Percentiles rank a stretch among this genome's conserved stretches.
Evolutionary conservation across 768 basidiomycete genomes (phyloP).

Genomic region (Suillus americanus): DNA sequence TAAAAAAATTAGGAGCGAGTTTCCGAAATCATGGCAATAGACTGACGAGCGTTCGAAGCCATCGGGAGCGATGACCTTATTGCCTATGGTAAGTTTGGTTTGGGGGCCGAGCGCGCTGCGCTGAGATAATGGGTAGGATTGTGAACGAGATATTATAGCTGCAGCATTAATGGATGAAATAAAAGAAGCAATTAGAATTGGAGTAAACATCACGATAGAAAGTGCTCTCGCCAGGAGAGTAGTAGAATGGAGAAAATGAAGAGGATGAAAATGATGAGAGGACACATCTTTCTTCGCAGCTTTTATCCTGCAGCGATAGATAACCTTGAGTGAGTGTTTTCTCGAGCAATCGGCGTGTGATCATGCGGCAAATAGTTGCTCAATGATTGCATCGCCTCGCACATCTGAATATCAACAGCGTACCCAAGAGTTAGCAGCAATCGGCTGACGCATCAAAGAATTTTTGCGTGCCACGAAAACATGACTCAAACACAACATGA

Average conservation of each 20-base stretch:
- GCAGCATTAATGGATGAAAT: too few relatives aligned
- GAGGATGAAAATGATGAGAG: neutral
- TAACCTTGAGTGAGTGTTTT: neutral
- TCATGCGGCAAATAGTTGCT: neutral
- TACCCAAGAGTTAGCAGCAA: neutral
- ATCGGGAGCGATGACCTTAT: constrained; percentile 44
- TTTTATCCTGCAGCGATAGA: neutral
- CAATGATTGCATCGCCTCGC: neutral
- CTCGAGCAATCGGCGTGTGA: neutral
- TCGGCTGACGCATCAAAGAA: neutral
- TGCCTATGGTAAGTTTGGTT: constrained; percentile 34
- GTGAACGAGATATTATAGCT: constrained; percentile 16
- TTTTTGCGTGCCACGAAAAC: neutral
- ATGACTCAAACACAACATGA: neutral
- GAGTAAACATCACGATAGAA: too few relatives aligned
- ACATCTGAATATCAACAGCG: neutral
- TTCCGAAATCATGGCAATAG: neutral
- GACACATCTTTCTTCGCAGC: neutral
- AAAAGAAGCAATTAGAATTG: too few relatives aligned
- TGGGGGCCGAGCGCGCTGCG: constrained; percentile 14
- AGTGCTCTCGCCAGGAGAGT: too few relatives aligned
- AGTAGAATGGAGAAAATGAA: neutral
- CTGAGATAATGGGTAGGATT: constrained; percentile 6
- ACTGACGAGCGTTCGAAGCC: constrained; percentile 42
- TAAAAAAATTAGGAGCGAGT: neutral